Conservation (phyloP, 495 filamentous ascomycete species). For the Neurospora sp. region DNA sequence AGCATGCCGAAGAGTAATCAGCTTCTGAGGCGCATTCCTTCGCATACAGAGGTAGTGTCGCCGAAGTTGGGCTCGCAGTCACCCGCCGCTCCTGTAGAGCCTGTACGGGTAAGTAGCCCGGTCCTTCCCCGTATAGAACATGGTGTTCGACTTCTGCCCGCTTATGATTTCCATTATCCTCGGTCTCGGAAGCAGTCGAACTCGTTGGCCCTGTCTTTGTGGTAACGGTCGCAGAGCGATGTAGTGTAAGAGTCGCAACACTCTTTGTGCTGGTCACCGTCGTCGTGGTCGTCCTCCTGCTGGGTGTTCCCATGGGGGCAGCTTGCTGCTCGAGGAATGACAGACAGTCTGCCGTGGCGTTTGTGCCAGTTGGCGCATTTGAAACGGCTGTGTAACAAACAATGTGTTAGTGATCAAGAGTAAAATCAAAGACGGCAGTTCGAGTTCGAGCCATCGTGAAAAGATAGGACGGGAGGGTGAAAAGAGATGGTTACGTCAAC, state of each 20-base stretch:
- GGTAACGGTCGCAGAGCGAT: not conserved
- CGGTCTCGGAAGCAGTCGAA: not conserved
- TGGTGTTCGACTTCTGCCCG: conserved; percentile 3
- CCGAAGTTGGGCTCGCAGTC: conserved; percentile 7
- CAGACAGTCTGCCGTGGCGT: conserved; percentile 18
- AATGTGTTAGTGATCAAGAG: not conserved
- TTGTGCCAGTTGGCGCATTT: conserved; percentile 7
- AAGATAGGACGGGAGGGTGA: not conserved
- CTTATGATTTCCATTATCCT: conserved; percentile 2
- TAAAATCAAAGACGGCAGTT: not conserved
- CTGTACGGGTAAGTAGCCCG: not conserved
- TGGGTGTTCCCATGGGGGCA: not conserved
- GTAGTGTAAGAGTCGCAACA: conserved; percentile 1
- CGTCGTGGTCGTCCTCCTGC: conserved; percentile 6
- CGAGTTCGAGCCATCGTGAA: not conserved
- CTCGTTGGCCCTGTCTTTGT: not conserved
- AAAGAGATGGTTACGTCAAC: not conserved
- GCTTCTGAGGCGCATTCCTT: conserved; percentile 9
- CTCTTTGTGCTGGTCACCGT: conserved; percentile 7
- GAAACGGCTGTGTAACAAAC: conserved; percentile 9
- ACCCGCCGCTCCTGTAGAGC: conserved; percentile 5
- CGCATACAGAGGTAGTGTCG: conserved; percentile 12
- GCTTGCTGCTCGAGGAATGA: conserved; percentile 6
- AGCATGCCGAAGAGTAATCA: conserved; percentile 20
- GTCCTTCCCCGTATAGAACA: not conserved